Evolutionary conservation across 805 yeast genomes (phyloP).

Genomic region (Hermanozyma aechmeae): DNA sequence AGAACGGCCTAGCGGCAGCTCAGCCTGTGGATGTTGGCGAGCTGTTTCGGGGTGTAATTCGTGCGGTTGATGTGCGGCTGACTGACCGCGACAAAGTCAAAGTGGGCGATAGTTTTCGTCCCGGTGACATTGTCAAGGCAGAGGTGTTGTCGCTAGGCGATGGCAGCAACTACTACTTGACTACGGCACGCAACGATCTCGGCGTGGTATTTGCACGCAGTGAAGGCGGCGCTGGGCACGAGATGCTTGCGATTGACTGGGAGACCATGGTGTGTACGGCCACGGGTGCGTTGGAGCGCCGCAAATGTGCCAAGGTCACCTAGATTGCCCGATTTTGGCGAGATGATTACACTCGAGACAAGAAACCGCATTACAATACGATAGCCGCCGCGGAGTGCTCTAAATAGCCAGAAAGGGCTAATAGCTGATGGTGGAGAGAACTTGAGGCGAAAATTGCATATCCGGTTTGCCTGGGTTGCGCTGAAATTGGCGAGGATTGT

Average conservation of each 20-base stretch:
- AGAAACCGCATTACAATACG: too few species aligned
- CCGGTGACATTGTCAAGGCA: slow-evolving; percentile 90
- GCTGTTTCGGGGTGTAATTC: slow-evolving; percentile 75
- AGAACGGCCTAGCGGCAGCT: slow-evolving; percentile 28
- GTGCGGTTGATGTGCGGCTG: slow-evolving; percentile 82
- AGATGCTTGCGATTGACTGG: slow-evolving; percentile 91
- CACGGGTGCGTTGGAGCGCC: slow-evolving; percentile 64
- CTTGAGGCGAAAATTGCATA: too few species aligned
- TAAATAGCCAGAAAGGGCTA: too few species aligned
- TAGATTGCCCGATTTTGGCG: too few species aligned
- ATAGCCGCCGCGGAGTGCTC: too few species aligned
- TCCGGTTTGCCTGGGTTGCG: too few species aligned
- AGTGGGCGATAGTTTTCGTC: slow-evolving; percentile 68
- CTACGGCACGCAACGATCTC: slow-evolving; percentile 82
- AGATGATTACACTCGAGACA: too few species aligned
- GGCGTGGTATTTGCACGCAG: slow-evolving; percentile 89
- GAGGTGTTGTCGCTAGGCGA: slow-evolving; percentile 83
- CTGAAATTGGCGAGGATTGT: too few species aligned
- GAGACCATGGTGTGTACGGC: slow-evolving; percentile 79
- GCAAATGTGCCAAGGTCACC: slow-evolving; percentile 92
- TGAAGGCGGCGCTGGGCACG: slow-evolving; percentile 57
- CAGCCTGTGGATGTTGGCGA: slow-evolving; percentile 69
- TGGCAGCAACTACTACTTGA: slow-evolving; percentile 80
- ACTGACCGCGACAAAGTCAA: slow-evolving; percentile 86
- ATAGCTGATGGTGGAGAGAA: too few species aligned